These are phyloP conservation scores for Helicostylum pulchrum DNA, from an alignment of 192 early-diverging fungal genomes.

Conservation along the genomic window DNA sequence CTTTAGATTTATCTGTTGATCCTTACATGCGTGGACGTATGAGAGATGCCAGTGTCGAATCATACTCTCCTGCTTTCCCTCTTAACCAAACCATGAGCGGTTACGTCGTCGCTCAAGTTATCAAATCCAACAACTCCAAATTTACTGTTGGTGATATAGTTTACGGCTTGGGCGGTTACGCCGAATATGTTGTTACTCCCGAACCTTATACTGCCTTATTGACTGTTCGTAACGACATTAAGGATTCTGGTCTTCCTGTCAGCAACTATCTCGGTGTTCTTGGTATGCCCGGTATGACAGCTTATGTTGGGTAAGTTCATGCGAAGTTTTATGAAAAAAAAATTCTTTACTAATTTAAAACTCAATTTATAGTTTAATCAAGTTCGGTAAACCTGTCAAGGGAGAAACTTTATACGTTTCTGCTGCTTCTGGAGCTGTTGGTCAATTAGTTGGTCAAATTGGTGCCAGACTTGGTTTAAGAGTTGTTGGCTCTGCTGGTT, in stretches of 20 bases:
- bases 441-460: conserved; percentile 72
- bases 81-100: conserved; percentile 64
- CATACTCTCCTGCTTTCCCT: conserved; percentile 45
- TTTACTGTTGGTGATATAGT: conserved; percentile 63
- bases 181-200: conserved; percentile 49
- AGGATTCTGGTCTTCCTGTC: conserved; percentile 46
- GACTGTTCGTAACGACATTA: conserved; percentile 38
- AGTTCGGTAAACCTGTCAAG: conserved; percentile 65
- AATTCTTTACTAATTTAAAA: conserved; percentile 15
- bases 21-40: conserved; percentile 77
- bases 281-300: conserved; percentile 83
- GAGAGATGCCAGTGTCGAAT: conserved; percentile 37
- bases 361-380: conserved; percentile 42
- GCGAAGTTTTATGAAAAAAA: not conserved
- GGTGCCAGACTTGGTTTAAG: conserved; percentile 69
- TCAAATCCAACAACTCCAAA: conserved; percentile 58
- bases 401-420: conserved; percentile 85
- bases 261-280: conserved; percentile 61
- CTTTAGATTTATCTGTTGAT: conserved; percentile 68
- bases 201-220: conserved; percentile 21
- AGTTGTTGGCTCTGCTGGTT: conserved; percentile 84
- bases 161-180: conserved; percentile 56
- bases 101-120: conserved; percentile 59
- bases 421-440: conserved; percentile 74
- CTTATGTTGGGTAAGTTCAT: conserved; percentile 49